These are phyloP conservation scores for Eutrema yunnanense DNA, from an alignment of 345 rosid species.

Conservation along the genomic window DNA sequence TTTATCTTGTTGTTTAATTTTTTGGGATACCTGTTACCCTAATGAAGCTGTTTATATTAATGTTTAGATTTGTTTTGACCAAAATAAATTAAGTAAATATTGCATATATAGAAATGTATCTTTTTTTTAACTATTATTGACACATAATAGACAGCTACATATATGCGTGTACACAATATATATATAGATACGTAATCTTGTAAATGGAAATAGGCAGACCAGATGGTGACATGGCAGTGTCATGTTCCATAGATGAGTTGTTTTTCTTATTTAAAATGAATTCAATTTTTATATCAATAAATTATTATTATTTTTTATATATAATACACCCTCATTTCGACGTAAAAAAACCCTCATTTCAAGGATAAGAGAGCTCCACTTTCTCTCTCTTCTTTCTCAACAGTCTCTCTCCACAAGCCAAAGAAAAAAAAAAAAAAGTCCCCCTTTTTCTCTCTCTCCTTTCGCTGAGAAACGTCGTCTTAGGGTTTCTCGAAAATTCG, in stretches of 20 bases:
- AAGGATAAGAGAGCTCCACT: conserved; percentile 37
- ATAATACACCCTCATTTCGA: conserved; percentile 39
- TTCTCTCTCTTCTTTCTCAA: conserved; percentile 23
- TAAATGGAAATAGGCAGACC: conserved; percentile 22
- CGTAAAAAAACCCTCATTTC: conserved; percentile 45
- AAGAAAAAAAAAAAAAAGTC: conserved; percentile 26
- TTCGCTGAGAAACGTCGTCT: background rate
- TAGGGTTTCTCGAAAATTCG: conserved; percentile 59
- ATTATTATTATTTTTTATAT: conserved; percentile 1
- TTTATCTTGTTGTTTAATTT: conserved; percentile 5
- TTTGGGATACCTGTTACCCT: conserved; percentile 11
- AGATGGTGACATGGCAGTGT: conserved; percentile 47
- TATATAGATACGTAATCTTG: conserved; percentile 8
- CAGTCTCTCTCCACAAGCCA: conserved; percentile 41
- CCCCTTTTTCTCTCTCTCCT: conserved; percentile 26
- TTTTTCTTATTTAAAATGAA: background rate
- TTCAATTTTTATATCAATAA: background rate
- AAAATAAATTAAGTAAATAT: background rate
- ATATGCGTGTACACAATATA: conserved; percentile 4
- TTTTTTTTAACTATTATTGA: background rate
- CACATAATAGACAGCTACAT: background rate
- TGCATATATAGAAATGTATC: background rate
- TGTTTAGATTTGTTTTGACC: background rate
- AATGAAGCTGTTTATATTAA: background rate
- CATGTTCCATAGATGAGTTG: conserved; percentile 33